These are phyloP conservation scores for Trichoderma virens DNA, from an alignment of 495 filamentous ascomycete species.

Conservation along the genomic window DNA sequence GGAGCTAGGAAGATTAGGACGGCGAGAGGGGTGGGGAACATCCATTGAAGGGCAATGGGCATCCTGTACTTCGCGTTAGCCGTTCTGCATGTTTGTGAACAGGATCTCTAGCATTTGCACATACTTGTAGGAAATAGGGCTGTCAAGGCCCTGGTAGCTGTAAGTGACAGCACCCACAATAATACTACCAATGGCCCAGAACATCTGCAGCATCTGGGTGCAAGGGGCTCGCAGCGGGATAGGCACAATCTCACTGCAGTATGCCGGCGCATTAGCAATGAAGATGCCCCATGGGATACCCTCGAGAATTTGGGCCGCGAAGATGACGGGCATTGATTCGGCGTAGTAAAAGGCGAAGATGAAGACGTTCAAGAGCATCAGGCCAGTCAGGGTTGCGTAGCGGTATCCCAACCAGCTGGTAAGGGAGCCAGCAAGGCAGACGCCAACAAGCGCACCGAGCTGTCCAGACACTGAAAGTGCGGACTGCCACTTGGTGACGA, in stretches of 20 bases:
- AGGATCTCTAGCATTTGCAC: neutral
- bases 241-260: conserved; percentile 39
- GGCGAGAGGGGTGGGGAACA: conserved; percentile 36
- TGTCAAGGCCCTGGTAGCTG: conserved; percentile 28
- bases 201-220: conserved; percentile 18
- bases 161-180: conserved; percentile 39
- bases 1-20: conserved; percentile 35
- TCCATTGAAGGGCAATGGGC: conserved; percentile 42
- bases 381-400: conserved; percentile 33
- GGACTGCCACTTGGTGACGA: conserved; percentile 37
- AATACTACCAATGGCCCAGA: conserved; percentile 36
- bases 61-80: conserved; percentile 25
- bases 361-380: conserved; percentile 38
- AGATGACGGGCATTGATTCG: conserved; percentile 31
- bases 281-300: conserved; percentile 47
- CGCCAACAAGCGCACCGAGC: conserved; percentile 36
- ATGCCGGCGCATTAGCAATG: conserved; percentile 41
- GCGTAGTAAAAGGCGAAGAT: conserved; percentile 44
- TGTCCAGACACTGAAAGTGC: conserved; percentile 37
- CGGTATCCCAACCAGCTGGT: conserved; percentile 42
- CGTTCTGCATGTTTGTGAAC: neutral
- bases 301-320: conserved; percentile 39
- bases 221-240: conserved; percentile 36
- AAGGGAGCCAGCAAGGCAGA: conserved; percentile 37
- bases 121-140: conserved; percentile 15